phyloP scores from a whole-genome alignment of 1,284 basidiomycete species.

The Rhodotorula sp. region DNA sequence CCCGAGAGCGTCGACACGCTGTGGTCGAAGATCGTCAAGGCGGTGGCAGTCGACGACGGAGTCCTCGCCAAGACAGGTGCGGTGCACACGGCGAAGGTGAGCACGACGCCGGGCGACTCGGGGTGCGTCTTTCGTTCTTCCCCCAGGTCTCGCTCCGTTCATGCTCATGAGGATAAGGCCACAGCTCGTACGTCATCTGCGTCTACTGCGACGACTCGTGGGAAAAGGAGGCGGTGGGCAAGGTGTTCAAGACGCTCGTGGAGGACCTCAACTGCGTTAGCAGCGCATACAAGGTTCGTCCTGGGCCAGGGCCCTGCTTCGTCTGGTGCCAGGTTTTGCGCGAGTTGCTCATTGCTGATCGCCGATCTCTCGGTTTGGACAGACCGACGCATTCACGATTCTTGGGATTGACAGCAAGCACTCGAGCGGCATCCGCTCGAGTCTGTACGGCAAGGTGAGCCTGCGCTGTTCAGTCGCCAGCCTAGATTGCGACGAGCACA shows the following conservation, averaged over 20 bases:
- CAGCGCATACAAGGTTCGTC: conserved; percentile 25
- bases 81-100: conserved; percentile 26
- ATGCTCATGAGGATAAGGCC: not conserved
- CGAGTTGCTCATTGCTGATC: not conserved
- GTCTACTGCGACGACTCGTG: conserved; percentile 40
- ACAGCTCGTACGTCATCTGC: conserved; percentile 29
- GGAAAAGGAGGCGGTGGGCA: conserved; percentile 29
- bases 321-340: not conserved
- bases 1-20: conserved; percentile 28
- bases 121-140: not conserved
- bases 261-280: conserved; percentile 21
- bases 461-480: not conserved
- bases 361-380: not conserved
- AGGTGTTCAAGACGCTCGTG: conserved; percentile 33
- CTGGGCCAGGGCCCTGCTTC: not conserved
- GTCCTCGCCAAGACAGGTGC: conserved; percentile 28
- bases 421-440: conserved; percentile 44
- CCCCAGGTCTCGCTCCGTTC: not conserved
- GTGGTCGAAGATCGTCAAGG: conserved; percentile 39
- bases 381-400: conserved; percentile 40
- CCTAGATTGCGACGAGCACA: too few species aligned
- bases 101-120: conserved; percentile 1
- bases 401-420: conserved; percentile 50
- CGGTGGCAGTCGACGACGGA: conserved; percentile 33
- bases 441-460: conserved; percentile 33